Percentiles rank a stretch among this genome's conserved stretches.
Conservation (phyloP, 1,284 basidiomycete species). For the Psilocybe mexicana region DNA sequence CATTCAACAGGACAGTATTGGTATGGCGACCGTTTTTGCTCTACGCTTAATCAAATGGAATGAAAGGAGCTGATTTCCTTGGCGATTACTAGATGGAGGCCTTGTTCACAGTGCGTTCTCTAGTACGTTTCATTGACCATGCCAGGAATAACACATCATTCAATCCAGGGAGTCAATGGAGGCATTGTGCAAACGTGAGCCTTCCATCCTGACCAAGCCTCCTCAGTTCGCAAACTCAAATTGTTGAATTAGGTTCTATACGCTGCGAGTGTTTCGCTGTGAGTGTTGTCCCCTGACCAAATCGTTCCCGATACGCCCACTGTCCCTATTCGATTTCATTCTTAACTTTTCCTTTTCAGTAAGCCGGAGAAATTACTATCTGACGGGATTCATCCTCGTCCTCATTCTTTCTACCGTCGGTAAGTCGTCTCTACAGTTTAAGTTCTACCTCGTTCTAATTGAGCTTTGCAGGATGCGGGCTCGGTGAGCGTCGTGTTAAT, state of each 20-base stretch:
- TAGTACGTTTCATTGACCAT: neutral
- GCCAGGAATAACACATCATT: neutral
- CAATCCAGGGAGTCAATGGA: constrained; percentile 45
- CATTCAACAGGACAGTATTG: constrained; percentile 17
- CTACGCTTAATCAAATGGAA: too few species aligned
- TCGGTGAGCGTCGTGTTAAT: constrained; percentile 31
- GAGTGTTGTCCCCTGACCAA: constrained; percentile 20
- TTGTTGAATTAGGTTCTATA: constrained; percentile 41
- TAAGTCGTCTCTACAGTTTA: constrained; percentile 23
- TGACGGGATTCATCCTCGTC: constrained; percentile 30
- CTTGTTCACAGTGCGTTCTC: constrained; percentile 24
- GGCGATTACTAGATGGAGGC: constrained; percentile 28
- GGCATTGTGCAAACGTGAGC: constrained; percentile 53
- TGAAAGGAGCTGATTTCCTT: neutral
- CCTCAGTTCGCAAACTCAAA: neutral
- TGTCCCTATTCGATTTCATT: neutral
- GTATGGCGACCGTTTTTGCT: constrained; percentile 10
- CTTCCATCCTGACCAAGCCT: neutral
- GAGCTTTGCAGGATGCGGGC: constrained; percentile 38
- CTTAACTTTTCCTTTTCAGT: constrained; percentile 30
- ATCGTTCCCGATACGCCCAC: too few species aligned
- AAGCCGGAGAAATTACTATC: constrained; percentile 41
- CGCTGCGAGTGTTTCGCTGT: constrained; percentile 51
- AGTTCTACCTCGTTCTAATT: neutral
- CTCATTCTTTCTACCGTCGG: constrained; percentile 32